Conservation (phyloP, 2,329 filamentous ascomycete genomes). For the Paraconiothyrium brasiliense region DNA sequence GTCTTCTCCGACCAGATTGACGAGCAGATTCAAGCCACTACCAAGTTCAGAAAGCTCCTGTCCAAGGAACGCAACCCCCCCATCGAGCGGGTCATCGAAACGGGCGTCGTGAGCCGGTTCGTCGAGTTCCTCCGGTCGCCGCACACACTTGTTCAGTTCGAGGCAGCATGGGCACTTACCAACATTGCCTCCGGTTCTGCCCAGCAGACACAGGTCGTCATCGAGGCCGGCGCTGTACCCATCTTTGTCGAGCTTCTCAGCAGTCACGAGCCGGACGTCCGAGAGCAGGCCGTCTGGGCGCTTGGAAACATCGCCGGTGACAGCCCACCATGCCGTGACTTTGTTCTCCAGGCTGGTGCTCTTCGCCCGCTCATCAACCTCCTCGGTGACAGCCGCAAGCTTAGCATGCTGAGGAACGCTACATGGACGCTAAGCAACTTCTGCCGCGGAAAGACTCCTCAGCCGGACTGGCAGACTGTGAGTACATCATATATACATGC, state of each 20-base stretch:
- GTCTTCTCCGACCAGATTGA: conserved; percentile 99
- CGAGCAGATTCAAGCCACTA: conserved; percentile 94
- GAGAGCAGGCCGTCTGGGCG: conserved; percentile 98
- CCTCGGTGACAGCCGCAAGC: conserved; percentile 95
- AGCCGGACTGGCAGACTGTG: conserved; percentile 97
- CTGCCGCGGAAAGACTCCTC: conserved; percentile 98
- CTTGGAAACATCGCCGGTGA: conserved; percentile 98
- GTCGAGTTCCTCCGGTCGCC: conserved; percentile 98
- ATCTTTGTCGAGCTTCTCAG: conserved; percentile 97
- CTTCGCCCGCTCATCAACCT: conserved; percentile 89
- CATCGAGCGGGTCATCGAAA: conserved; percentile 99
- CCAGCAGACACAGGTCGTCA: conserved; percentile 97
- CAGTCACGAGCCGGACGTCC: conserved; percentile 96
- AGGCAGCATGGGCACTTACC: conserved; percentile 98
- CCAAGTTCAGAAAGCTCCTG: conserved; percentile 96
- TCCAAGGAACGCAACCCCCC: conserved; percentile 99
- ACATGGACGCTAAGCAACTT: conserved; percentile 99
- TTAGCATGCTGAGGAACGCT: conserved; percentile 98
- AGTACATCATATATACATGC: conserved; percentile 50
- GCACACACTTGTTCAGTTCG: conserved; percentile 97
- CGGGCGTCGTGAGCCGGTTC: conserved; percentile 94
- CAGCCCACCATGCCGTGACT: conserved; percentile 96
- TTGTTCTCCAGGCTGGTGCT: conserved; percentile 89
- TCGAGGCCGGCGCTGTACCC: conserved; percentile 95
- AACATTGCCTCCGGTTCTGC: conserved; percentile 99